phyloP scores from a whole-genome alignment of 768 basidiomycete genomes.

The Termitomyces sp. region DNA sequence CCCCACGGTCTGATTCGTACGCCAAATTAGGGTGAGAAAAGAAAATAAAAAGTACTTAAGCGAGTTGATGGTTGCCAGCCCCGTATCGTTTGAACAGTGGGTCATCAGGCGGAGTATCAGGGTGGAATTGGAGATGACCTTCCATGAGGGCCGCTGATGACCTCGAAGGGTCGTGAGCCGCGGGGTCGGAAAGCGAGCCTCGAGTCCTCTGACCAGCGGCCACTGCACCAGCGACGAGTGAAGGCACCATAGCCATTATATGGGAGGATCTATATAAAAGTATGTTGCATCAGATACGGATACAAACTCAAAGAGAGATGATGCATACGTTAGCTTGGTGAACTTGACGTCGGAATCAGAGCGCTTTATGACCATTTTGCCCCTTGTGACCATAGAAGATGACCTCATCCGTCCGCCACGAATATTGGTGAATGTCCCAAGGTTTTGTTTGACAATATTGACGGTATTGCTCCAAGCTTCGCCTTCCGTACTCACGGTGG shows the following conservation, averaged over 20 bases:
- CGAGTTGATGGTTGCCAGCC: slow-evolving; percentile 8
- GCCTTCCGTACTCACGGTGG: slow-evolving; percentile 53
- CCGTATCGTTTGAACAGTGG: slow-evolving; percentile 33
- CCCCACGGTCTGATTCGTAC: neutral
- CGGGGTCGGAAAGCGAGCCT: slow-evolving; percentile 68
- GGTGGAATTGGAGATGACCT: slow-evolving; percentile 84
- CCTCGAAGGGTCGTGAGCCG: slow-evolving; percentile 69
- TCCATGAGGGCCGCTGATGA: slow-evolving; percentile 82
- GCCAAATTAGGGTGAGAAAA: neutral
- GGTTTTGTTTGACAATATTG: slow-evolving; percentile 79
- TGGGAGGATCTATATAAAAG: slow-evolving; percentile 22
- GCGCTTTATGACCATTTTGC: slow-evolving; percentile 48
- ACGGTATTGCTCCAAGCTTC: slow-evolving; percentile 78
- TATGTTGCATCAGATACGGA: neutral
- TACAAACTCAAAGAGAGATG: neutral
- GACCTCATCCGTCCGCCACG: slow-evolving; percentile 87
- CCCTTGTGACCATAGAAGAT: slow-evolving; percentile 82
- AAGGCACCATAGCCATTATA: slow-evolving; percentile 48
- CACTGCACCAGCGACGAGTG: slow-evolving; percentile 40
- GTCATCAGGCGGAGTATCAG: slow-evolving; percentile 73
- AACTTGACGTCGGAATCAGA: slow-evolving; percentile 44
- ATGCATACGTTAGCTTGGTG: slow-evolving; percentile 40
- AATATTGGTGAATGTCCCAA: slow-evolving; percentile 73
- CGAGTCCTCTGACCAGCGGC: slow-evolving; percentile 66
- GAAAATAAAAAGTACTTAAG: neutral